These are phyloP conservation scores for Boeremia exigua DNA, from an alignment of 2,329 filamentous ascomycete species.

Conservation along the genomic window DNA sequence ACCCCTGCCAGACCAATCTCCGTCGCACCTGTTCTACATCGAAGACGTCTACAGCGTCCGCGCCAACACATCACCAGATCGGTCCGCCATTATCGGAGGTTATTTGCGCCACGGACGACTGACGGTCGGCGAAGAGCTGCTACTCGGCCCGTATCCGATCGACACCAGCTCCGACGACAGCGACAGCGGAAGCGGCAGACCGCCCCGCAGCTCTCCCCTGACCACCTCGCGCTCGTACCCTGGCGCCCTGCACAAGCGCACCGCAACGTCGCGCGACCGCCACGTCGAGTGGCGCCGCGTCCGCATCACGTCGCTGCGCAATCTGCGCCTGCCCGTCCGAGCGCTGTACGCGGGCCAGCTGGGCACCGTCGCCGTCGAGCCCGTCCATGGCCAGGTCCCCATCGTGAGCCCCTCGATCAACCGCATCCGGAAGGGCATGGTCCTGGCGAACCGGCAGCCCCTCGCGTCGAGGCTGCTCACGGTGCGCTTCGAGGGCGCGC, in stretches of 20 bases:
- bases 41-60: conserved; percentile 79
- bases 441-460: conserved; percentile 68
- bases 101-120: conserved; percentile 80
- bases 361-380: conserved; percentile 82
- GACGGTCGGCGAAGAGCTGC: conserved; percentile 76
- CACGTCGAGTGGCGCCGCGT: conserved; percentile 75
- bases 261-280: conserved; percentile 19
- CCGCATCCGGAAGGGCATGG: conserved; percentile 77
- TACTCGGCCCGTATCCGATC: conserved; percentile 72
- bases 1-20: conserved; percentile 45
- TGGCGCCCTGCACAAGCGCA: conserved; percentile 49
- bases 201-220: conserved; percentile 32
- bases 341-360: conserved; percentile 81
- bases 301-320: conserved; percentile 83
- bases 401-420: conserved; percentile 40
- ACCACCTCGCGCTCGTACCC: conserved; percentile 57
- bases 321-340: conserved; percentile 82
- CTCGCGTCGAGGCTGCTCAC: conserved; percentile 58
- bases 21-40: conserved; percentile 78
- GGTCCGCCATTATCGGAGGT: conserved; percentile 75
- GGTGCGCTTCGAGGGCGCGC: conserved; percentile 67
- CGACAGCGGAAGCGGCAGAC: conserved; percentile 41
- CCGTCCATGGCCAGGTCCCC: conserved; percentile 27
- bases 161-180: conserved; percentile 45
- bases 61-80: conserved; percentile 52